Evolutionary conservation across 2,329 filamentous ascomycete species (phyloP), one percentile per base, ranked within the genome.

Genomic region (Zarea fungicola): DNA sequence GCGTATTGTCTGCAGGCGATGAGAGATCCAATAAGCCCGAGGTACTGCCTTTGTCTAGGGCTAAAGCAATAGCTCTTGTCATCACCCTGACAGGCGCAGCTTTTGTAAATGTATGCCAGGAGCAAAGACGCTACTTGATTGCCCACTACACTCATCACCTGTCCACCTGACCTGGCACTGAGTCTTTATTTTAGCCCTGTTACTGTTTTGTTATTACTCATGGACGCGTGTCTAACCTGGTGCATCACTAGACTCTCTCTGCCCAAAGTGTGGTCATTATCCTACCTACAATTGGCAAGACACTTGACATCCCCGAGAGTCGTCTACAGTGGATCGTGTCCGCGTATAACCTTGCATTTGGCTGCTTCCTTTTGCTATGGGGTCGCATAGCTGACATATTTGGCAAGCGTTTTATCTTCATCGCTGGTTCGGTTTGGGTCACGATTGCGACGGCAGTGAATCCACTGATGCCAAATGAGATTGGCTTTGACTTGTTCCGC

Each of bases 301-400:
- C 76, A 10, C 68, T 85, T 5, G 52, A 62, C 44, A 80, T 85
- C 18, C 81, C 81, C 1, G 73, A 77, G 32, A 72, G 72, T 22
- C 72, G 81, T 14, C 72, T 79, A 50, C 81, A 85, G 65, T 86
- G 83, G 82, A 73, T 86, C 52, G 70, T 86, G 0, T 85, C 82
- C 0, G 77, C 81, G 1, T 86, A 86, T 58, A 73, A 78, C 4
- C 72, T 87, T 14, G 72, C 81, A 0, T 86, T 86, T 56, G 83
- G 81, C 40, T 85, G 82, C 62, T 85, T 86, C 58, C 65, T 86
- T 22, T 66, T 87, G 14, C 70, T 86, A 13, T 86, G 82, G 81
- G 83, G 83, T 22, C 73, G 83, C 18, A 74, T 86, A 19, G 83
- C 79, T 48, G 83, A 87, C 60, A 74, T 86, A 37, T 84, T 81